Evolutionary conservation across 176 grass and related monocot genomes (phyloP).

Genomic region (Dactylis glomerata): DNA sequence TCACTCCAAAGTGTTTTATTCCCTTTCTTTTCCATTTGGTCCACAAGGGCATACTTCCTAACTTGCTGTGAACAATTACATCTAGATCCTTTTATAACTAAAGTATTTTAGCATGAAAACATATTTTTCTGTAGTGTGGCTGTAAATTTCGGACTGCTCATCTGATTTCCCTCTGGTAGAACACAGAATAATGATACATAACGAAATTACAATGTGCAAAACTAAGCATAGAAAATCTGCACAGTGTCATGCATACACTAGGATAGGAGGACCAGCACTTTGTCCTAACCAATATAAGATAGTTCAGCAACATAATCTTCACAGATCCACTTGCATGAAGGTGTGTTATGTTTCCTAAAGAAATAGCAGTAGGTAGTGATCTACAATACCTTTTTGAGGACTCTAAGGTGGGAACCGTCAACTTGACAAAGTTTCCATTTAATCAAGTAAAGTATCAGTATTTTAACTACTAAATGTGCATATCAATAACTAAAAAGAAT

Average conservation of each 20-base stretch:
- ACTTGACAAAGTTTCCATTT: background rate
- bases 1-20: slow-evolving; percentile 33
- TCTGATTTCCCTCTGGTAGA: background rate
- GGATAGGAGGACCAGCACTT: background rate
- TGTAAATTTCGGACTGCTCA: background rate
- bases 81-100: background rate
- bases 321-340: slow-evolving; percentile 1
- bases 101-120: slow-evolving; percentile 6
- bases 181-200: background rate
- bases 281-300: background rate
- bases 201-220: background rate
- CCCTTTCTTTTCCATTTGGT: slow-evolving; percentile 17
- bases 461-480: background rate
- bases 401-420: background rate
- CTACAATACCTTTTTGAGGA: slow-evolving; percentile 16
- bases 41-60: slow-evolving; percentile 14
- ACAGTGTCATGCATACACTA: background rate
- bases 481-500: slow-evolving; percentile 1
- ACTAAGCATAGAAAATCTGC: background rate
- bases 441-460: background rate
- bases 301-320: slow-evolving; percentile 18
- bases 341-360: slow-evolving; percentile 12
- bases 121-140: background rate
- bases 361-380: slow-evolving; percentile 21
- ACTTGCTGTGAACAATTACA: background rate